Evolutionary conservation across 2,329 filamentous ascomycete genomes (phyloP), one percentile per base, ranked within the genome.

Genomic region (Aphanoascus verrucosus): DNA sequence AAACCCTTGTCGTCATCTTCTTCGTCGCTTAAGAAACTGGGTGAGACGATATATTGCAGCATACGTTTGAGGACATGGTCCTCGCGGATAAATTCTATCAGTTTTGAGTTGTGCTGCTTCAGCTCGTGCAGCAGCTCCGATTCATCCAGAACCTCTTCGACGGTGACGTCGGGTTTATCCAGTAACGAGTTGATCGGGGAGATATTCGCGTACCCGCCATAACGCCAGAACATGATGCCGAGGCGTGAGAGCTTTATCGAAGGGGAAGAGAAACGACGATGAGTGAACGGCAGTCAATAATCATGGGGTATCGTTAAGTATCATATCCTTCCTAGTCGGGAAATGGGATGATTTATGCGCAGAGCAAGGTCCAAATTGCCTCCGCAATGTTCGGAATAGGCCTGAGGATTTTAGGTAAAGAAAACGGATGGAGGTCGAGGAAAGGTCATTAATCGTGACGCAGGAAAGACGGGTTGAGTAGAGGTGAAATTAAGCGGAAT

Each of bases 171-270:
- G 63, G 81, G 83, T 72, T 95, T 95, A 69, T 98, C 93, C 69
- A 98, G 88, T 66, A 98, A 87, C 62, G 85, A 89, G 73, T 97
- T 93, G 72, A 98, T 88, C 67, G 90, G 86, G 65, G 91, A 96
- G 73, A 95, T 86, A 79, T 88, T 94, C 78, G 90, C 88, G 79
- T 97, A 97, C 67, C 89, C 89, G 79, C 93, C 91, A 79, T 97
- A 98, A 74, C 91, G 86, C 93, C 93, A 98, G 74, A 98, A 98
- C 93, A 98, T 98, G 77, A 72, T 91, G 83, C 65, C 44, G 34
- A 46, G 34, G 20, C 32, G 44, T 9, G 23, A 40, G 43, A 28
- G 41, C 2, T 46, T 12, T 41, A 40, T 17, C 34, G 38, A 42
- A 35, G 20, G 40, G 17, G 7, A 34, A 34, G n/a, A 35, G 17